Conservation (phyloP, 257 asterid species). For the Penstemon barbatus region DNA sequence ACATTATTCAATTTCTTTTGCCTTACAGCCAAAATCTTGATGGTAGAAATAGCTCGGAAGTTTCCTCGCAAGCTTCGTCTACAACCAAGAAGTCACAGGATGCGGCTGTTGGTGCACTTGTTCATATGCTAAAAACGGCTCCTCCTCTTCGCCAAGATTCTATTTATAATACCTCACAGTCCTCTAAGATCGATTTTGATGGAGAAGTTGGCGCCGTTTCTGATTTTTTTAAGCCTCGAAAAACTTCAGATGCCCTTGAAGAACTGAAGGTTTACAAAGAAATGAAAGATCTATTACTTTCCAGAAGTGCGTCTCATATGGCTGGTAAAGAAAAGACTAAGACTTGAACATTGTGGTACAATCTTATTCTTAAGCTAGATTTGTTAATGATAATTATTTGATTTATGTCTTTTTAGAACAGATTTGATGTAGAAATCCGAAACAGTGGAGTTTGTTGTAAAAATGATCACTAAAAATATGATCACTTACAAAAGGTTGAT, state of each 20-base stretch:
- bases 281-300: constrained; percentile 71
- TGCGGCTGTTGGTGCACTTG: constrained; percentile 84
- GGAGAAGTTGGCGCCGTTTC: constrained; percentile 54
- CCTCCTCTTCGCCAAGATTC: constrained; percentile 83
- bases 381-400: constrained; percentile 20
- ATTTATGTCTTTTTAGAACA: constrained; percentile 14
- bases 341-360: constrained; percentile 26
- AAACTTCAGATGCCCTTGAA: constrained; percentile 83
- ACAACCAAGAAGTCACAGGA: constrained; percentile 71
- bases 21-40: constrained; percentile 52
- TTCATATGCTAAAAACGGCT: constrained; percentile 88
- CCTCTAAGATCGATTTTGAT: constrained; percentile 41
- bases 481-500: constrained; percentile 2
- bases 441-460: constrained; percentile 25
- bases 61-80: constrained; percentile 50
- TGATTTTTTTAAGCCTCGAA: constrained; percentile 58
- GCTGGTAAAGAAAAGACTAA: constrained; percentile 33
- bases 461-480: constrained; percentile 17
- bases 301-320: constrained; percentile 55
- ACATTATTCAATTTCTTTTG: constrained; percentile 9
- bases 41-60: constrained; percentile 55
- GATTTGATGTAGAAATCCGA: constrained; percentile 9
- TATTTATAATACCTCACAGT: constrained; percentile 40
- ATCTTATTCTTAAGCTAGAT: constrained; percentile 9
- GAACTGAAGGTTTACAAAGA: constrained; percentile 75